Percentiles rank a stretch among this genome's conserved stretches.
Evolutionary conservation across 192 early-diverging fungal species (phyloP).

Genomic region (Linnemannia hyalina): DNA sequence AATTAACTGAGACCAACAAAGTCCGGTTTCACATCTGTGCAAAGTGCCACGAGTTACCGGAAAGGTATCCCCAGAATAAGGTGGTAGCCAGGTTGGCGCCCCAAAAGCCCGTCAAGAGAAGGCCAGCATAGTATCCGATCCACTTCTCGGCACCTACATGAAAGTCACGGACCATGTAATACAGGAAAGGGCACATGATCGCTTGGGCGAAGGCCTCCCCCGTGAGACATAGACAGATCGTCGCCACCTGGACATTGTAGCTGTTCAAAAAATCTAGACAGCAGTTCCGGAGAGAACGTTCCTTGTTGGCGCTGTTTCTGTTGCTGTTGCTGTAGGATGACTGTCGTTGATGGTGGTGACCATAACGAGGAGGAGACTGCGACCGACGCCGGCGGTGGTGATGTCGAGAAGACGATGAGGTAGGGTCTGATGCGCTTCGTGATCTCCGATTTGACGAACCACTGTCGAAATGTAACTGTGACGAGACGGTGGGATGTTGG

Average conservation of each 20-base stretch:
- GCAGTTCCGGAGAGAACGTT: neutral
- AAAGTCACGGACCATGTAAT: slow-evolving; percentile 41
- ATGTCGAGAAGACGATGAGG: neutral
- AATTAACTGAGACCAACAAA: neutral
- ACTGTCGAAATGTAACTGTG: neutral
- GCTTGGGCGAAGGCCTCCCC: slow-evolving; percentile 35
- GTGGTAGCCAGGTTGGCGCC: slow-evolving; percentile 28
- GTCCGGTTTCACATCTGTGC: neutral
- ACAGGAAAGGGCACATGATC: slow-evolving; percentile 35
- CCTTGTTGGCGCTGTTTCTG: neutral
- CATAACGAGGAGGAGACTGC: neutral
- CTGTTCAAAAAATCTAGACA: slow-evolving; percentile 5
- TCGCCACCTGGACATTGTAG: slow-evolving; percentile 32
- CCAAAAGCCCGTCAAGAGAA: slow-evolving; percentile 41
- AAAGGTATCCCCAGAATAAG: slow-evolving; percentile 35
- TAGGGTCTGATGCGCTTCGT: neutral
- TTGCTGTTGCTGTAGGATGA: neutral
- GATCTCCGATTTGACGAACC: neutral
- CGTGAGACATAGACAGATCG: slow-evolving; percentile 36
- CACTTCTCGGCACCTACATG: slow-evolving; percentile 36
- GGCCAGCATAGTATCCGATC: slow-evolving; percentile 44
- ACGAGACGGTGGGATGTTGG: neutral
- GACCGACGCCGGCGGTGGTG: neutral
- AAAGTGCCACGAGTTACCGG: neutral
- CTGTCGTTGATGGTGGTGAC: neutral